These are phyloP conservation scores for Rosa chinensis DNA, from an alignment of 306 rosid genomes.

Conservation along the genomic window DNA sequence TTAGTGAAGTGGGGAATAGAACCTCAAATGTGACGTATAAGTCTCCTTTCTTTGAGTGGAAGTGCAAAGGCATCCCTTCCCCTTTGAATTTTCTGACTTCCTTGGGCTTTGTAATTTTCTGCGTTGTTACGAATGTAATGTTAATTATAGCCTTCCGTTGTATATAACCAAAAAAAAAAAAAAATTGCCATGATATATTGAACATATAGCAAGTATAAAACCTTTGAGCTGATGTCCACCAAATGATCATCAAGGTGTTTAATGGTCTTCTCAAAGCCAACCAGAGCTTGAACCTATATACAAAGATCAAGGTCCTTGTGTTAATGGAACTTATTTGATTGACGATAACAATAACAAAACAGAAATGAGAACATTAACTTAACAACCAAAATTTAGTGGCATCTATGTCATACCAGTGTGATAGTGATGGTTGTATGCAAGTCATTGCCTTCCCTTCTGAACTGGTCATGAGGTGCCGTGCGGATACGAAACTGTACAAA, in stretches of 20 bases:
- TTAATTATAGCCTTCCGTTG: conserved; percentile 8
- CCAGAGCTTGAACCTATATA: conserved; percentile 92
- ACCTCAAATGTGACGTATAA: conserved; percentile 81
- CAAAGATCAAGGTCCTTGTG: not conserved
- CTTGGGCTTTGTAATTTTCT: conserved; percentile 92
- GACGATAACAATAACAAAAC: not conserved
- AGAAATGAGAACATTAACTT: not conserved
- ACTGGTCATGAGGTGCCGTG: conserved; percentile 81
- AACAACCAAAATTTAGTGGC: not conserved
- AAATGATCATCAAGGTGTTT: conserved; percentile 89
- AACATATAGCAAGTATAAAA: conserved; percentile 20
- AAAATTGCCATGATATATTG: not conserved
- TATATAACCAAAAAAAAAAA: not conserved
- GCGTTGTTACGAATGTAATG: conserved; percentile 25
- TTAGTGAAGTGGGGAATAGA: conserved; percentile 75
- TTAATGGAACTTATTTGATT: not conserved
- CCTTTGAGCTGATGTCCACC: conserved; percentile 88
- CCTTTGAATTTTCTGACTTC: conserved; percentile 91
- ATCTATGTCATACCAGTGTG: conserved; percentile 56
- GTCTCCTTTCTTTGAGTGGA: conserved; percentile 88
- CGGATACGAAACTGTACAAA: conserved; percentile 76
- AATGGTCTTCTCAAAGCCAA: conserved; percentile 83
- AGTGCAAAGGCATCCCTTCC: conserved; percentile 93
- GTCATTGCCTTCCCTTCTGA: conserved; percentile 86
- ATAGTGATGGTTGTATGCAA: conserved; percentile 84